These are phyloP conservation scores for Tetracladium marchalianum DNA, from an alignment of 495 filamentous ascomycete genomes.

Conservation along the genomic window DNA sequence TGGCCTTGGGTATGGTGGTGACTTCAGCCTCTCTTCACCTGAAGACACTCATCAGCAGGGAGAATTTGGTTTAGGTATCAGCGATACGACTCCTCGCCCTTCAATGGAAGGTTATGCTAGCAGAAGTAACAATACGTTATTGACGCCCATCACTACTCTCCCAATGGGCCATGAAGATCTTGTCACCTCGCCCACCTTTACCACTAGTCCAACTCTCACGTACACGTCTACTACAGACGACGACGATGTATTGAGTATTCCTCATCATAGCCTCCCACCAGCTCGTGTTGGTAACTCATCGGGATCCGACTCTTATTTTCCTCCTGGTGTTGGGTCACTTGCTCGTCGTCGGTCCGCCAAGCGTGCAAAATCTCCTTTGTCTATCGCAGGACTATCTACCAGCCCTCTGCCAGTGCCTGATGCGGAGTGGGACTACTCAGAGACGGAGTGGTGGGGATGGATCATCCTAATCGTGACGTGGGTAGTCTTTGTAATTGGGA, in stretches of 20 bases:
- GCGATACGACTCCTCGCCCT: constrained; percentile 35
- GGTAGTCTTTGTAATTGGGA: constrained; percentile 89
- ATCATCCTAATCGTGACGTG: constrained; percentile 81
- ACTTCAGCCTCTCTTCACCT: constrained; percentile 15
- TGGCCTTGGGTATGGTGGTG: constrained; percentile 8
- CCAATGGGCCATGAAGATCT: constrained; percentile 15
- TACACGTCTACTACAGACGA: constrained; percentile 72
- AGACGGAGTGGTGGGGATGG: constrained; percentile 97
- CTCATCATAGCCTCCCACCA: constrained; percentile 25
- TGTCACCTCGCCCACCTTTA: constrained; percentile 15
- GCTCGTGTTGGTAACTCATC: constrained; percentile 37
- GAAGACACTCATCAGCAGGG: constrained; percentile 13
- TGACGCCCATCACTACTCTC: constrained; percentile 21
- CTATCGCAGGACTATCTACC: constrained; percentile 32
- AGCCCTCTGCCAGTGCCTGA: constrained; percentile 30
- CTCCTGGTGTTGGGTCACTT: constrained; percentile 26
- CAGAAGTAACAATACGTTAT: constrained; percentile 19
- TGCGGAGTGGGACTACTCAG: constrained; percentile 72
- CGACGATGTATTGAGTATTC: constrained; percentile 59
- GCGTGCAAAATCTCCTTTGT: constrained; percentile 53
- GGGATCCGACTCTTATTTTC: constrained; percentile 57
- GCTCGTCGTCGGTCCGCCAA: constrained; percentile 41
- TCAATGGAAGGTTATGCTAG: constrained; percentile 32
- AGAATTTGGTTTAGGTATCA: constrained; percentile 35
- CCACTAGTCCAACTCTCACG: constrained; percentile 46